Base-by-base conservation (phyloP, 345 rosid species). In the Populus tremula region DNA sequence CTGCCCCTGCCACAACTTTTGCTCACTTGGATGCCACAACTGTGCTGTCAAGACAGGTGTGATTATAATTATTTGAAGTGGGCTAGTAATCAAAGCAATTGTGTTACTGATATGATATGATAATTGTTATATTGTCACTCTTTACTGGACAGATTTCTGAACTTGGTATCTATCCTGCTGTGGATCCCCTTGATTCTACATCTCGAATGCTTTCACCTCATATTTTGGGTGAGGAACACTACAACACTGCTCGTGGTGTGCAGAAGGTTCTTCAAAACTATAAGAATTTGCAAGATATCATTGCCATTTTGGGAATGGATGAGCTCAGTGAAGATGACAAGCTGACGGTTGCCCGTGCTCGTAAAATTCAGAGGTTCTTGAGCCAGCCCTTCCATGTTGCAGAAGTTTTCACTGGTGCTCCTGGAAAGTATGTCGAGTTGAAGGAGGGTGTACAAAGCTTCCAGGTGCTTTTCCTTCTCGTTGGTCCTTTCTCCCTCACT, bases 311-410 rank as follows among this genome's bases (percentile, higher is more conserved):
- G 91, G 98, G 99, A 50, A 90, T 96, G 98, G 99, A 96, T 84
- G 99, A 96, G 90, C 98, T 96, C 11, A 96, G 99, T 87, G 99
- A 96, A 88, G 99, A 96, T 83, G 99, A 96, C 78, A 96, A 96
- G 67, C 73, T 96, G 86, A 94, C 97, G 6, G 99, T 96, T 73
- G 95, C 99, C 6, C 97, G 97, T 76, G 99, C 99, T 61, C 98
- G 98, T 75, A 96, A 94, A 84, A 96, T 94, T 79, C 97, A 91
- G 79, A 91, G 90, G 79, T 96, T 96, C 89, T 89, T 94, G 91
- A 96, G 98, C 81, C 97, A 94, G 88, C 98, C 99, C 29, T 96
- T 94, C 98, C 98, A 96, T 50, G 97, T 96, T 21, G 98, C 99
- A 29, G 99, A 96, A 80, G 98, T 96, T 49, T 96, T 96, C 90